Conservation (phyloP, 1,284 basidiomycete species). For the Marasmius sp. region DNA sequence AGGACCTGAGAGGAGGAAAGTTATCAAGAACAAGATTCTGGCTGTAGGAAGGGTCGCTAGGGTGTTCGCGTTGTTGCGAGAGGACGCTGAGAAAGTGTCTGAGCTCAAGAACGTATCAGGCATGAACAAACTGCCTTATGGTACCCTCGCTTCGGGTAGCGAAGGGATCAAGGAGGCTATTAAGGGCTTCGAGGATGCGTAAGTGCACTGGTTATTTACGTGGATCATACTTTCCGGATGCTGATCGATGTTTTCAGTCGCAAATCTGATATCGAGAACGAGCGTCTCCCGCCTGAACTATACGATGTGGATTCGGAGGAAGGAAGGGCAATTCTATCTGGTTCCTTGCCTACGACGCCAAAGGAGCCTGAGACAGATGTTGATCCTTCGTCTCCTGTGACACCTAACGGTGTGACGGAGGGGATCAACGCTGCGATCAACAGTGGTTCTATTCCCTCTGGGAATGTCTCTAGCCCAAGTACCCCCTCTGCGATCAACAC, state of each 20-base stretch:
- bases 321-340: conserved; percentile 57
- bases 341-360: conserved; percentile 52
- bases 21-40: conserved; percentile 98
- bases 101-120: conserved; percentile 93
- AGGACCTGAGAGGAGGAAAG: conserved; percentile 72
- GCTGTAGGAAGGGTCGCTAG: conserved; percentile 96
- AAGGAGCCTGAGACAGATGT: conserved; percentile 36
- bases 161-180: conserved; percentile 98
- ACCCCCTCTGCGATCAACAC: conserved; percentile 24
- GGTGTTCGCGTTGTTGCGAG: conserved; percentile 94
- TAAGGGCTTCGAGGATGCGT: conserved; percentile 94
- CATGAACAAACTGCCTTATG: conserved; percentile 80
- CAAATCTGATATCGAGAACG: conserved; percentile 99
- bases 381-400: conserved; percentile 40
- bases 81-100: conserved; percentile 97
- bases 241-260: conserved; percentile 50
- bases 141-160: conserved; percentile 84
- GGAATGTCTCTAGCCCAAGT: not conserved
- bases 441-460: conserved; percentile 29
- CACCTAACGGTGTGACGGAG: conserved; percentile 53
- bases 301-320: conserved; percentile 85
- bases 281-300: conserved; percentile 92
- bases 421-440: conserved; percentile 50
- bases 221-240: not conserved
- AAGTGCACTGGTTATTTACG: conserved; percentile 35